These are phyloP conservation scores for Tricholoma furcatifolium DNA, from an alignment of 768 basidiomycete species.

Conservation along the genomic window DNA sequence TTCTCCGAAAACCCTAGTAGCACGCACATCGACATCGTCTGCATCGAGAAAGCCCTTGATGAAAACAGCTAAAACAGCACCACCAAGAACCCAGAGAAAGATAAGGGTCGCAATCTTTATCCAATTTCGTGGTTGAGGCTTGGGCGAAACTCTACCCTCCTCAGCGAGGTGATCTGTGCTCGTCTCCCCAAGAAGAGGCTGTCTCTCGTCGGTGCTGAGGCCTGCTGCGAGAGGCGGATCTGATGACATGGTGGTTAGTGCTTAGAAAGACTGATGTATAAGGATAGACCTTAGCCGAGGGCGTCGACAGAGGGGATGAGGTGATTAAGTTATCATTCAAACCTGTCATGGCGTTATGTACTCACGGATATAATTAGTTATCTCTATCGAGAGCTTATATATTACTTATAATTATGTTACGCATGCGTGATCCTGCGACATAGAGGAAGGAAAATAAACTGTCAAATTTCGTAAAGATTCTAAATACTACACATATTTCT, in stretches of 20 bases:
- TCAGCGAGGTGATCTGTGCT: conserved; percentile 8
- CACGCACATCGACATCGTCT: conserved; percentile 62
- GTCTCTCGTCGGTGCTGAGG: conserved; percentile 17
- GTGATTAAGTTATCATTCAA: background rate
- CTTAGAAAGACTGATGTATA: background rate
- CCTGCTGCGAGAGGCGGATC: conserved; percentile 1
- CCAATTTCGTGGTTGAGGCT: conserved; percentile 15
- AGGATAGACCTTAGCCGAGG: background rate
- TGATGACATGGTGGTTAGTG: conserved; percentile 8
- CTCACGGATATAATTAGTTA: too few species aligned
- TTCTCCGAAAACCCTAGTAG: background rate
- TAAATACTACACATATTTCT: too few species aligned
- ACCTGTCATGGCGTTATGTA: background rate
- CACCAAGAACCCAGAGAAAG: conserved; percentile 32
- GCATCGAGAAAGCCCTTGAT: conserved; percentile 72
- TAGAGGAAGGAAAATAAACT: too few species aligned
- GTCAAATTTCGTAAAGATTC: too few species aligned
- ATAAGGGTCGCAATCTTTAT: conserved; percentile 28
- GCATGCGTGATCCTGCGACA: too few species aligned
- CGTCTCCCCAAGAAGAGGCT: conserved; percentile 22
- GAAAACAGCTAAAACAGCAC: conserved; percentile 46
- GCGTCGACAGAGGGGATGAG: background rate
- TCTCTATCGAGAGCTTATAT: too few species aligned
- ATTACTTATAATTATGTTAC: too few species aligned
- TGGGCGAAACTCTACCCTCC: background rate